A percentile compares a stretch with the other conserved stretches of the same genome.
These are phyloP conservation scores for Fragaria nilgerrensis DNA, from an alignment of 306 rosid species.

Conservation along the genomic window DNA sequence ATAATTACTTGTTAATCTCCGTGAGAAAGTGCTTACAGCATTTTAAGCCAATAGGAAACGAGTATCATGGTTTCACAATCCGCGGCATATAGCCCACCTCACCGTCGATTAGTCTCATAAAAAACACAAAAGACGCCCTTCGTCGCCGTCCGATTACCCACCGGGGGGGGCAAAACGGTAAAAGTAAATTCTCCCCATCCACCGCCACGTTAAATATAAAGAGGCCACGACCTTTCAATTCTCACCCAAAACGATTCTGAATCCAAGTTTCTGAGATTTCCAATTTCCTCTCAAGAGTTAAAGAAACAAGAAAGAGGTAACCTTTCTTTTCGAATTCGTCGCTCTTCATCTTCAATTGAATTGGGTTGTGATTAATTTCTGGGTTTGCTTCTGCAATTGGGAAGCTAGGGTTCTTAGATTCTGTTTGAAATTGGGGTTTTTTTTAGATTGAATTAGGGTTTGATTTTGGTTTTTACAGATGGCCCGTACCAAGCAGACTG, in stretches of 20 bases:
- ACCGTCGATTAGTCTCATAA: not conserved
- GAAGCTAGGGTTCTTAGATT: not conserved
- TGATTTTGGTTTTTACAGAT: slow-evolving; percentile 24
- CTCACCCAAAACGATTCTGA: not conserved
- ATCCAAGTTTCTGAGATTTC: not conserved
- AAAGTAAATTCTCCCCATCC: not conserved
- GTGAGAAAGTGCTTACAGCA: not conserved
- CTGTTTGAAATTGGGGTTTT: not conserved
- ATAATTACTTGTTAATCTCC: not conserved
- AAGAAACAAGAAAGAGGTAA: not conserved
- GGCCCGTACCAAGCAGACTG: slow-evolving; percentile 49
- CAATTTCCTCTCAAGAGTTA: not conserved
- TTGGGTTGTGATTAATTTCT: not conserved
- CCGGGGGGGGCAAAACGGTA: not conserved
- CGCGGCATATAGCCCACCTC: not conserved
- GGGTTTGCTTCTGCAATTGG: not conserved
- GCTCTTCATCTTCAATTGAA: not conserved
- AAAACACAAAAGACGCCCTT: not conserved
- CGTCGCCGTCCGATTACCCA: not conserved
- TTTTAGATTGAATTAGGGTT: not conserved
- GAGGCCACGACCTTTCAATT: not conserved
- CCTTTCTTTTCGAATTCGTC: not conserved
- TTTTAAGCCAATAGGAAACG: not conserved
- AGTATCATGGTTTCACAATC: not conserved
- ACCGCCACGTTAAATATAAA: not conserved